These are phyloP conservation scores for Aspergillus pseudonomiae DNA, from an alignment of 2,329 filamentous ascomycete species.

Conservation along the genomic window DNA sequence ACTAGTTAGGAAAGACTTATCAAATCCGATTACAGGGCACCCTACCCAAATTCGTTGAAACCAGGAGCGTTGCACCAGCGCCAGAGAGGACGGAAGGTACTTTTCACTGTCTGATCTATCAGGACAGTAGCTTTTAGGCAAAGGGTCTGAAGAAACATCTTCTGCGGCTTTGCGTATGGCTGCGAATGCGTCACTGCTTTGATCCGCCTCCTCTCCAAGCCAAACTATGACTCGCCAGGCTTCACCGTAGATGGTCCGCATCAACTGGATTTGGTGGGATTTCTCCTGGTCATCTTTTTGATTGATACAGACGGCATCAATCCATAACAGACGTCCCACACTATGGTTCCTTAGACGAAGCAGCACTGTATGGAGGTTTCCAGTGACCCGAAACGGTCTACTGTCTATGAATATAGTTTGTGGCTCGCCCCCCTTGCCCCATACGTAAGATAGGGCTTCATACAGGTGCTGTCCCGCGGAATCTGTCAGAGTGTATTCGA, in stretches of 20 bases:
- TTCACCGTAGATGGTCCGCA: background rate
- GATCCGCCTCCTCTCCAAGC: background rate
- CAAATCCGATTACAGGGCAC: background rate
- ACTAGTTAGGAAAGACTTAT: background rate
- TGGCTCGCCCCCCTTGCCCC: background rate
- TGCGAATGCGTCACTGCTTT: background rate
- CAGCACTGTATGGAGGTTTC: background rate
- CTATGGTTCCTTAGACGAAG: background rate
- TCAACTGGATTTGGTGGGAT: background rate
- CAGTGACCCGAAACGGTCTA: background rate
- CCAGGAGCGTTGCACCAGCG: background rate
- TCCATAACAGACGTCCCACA: background rate
- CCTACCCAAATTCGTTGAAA: background rate
- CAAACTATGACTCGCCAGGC: background rate
- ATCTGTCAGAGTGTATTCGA: background rate
- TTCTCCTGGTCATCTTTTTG: background rate
- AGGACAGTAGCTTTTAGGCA: background rate
- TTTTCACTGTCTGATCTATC: background rate
- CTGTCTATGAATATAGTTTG: background rate
- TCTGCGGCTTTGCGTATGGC: background rate
- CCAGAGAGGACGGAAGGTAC: background rate
- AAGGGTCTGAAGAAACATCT: background rate
- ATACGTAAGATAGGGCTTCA: background rate
- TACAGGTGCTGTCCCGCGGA: background rate
- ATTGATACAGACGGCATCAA: background rate